A percentile compares a stretch with the other conserved stretches of the same genome.
These are phyloP conservation scores for Lunularia cruciata DNA, from an alignment of 225 moss, liverwort and hornwort species.

Conservation along the genomic window DNA sequence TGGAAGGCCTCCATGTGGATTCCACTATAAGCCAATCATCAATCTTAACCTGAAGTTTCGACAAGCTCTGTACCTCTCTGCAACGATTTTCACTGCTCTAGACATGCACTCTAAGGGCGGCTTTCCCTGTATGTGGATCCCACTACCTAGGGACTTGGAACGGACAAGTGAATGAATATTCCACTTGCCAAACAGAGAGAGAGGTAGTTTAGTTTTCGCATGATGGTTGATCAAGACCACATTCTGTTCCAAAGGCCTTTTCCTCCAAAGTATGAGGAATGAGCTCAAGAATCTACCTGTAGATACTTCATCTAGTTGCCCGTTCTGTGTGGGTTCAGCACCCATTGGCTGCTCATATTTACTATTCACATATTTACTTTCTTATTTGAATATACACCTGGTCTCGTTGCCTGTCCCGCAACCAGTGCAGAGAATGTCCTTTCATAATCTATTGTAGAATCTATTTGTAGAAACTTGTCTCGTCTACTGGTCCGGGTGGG, in stretches of 20 bases:
- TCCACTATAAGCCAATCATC: not conserved
- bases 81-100: not conserved
- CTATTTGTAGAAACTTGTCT: not conserved
- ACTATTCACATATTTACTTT: too few species aligned
- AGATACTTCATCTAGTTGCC: not conserved
- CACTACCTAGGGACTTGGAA: slow-evolving; percentile 6
- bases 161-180: not conserved
- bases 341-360: too few species aligned
- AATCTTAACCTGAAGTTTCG: slow-evolving; percentile 7
- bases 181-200: slow-evolving; percentile 4
- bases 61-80: slow-evolving; percentile 14
- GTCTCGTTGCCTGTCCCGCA: not conserved
- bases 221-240: not conserved
- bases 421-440: not conserved
- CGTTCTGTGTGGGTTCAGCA: not conserved
- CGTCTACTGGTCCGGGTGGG: not conserved
- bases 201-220: not conserved
- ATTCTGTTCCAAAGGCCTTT: not conserved
- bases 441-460: too few species aligned
- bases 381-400: not conserved
- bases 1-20: not conserved
- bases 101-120: not conserved
- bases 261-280: not conserved
- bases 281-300: not conserved
- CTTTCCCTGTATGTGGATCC: not conserved